phyloP scores from a whole-genome alignment of 306 rosid species.

The Neltuma alba region DNA sequence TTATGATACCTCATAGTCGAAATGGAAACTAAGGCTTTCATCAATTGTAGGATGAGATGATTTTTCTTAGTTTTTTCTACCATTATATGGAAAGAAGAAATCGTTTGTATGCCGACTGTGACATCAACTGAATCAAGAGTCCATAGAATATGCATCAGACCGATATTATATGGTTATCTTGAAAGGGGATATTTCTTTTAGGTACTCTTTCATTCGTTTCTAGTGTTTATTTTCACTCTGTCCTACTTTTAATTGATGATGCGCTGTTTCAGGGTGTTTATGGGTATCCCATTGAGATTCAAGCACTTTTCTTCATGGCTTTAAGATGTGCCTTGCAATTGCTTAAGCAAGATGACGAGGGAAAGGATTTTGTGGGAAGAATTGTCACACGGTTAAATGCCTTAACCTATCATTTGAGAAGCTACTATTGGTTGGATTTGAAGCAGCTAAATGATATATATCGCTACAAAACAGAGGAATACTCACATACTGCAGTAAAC shows the following conservation, averaged over 20 bases:
- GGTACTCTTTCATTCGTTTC: background rate
- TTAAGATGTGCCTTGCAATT: constrained; percentile 83
- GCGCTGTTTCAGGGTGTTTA: constrained; percentile 78
- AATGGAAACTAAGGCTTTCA: constrained; percentile 13
- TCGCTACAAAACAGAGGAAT: constrained; percentile 91
- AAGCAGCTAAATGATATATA: constrained; percentile 86
- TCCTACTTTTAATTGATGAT: constrained; percentile 28
- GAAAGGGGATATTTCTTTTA: background rate
- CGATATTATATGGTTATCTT: background rate
- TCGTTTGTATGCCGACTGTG: background rate
- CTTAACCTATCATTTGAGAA: constrained; percentile 83
- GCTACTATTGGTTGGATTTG: constrained; percentile 87
- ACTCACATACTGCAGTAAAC: constrained; percentile 91
- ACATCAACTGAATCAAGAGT: constrained; percentile 10
- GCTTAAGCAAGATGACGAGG: constrained; percentile 84
- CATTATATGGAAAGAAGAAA: background rate
- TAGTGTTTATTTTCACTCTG: background rate
- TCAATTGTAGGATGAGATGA: background rate
- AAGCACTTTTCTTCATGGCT: constrained; percentile 96
- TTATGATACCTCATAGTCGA: constrained; percentile 11
- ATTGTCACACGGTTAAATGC: constrained; percentile 79
- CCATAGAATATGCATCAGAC: background rate
- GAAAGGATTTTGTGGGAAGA: constrained; percentile 71
- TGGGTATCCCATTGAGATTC: constrained; percentile 95
- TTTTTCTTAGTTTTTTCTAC: background rate